These are phyloP conservation scores for Talaromyces pinophilus DNA, from an alignment of 2,329 filamentous ascomycete species.

Conservation along the genomic window DNA sequence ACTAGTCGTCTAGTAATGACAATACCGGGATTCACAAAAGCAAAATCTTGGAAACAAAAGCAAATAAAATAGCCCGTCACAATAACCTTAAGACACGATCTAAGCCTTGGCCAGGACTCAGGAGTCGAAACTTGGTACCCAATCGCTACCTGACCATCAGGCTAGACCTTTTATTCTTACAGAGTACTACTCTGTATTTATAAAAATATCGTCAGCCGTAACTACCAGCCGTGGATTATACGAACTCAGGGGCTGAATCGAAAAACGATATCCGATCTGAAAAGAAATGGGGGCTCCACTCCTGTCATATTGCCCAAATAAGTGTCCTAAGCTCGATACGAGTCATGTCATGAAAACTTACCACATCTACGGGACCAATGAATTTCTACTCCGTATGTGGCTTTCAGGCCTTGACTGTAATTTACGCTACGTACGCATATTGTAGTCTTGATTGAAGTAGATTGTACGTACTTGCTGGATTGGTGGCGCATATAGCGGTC, in stretches of 20 bases:
- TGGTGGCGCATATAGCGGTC: background rate
- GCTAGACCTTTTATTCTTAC: background rate
- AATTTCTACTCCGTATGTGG: too few species aligned
- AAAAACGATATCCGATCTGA: background rate
- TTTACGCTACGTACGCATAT: background rate
- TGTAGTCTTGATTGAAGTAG: background rate
- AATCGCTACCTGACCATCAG: background rate
- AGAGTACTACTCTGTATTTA: background rate
- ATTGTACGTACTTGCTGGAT: background rate
- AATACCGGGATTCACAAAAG: background rate
- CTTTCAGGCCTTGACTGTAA: background rate
- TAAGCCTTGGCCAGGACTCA: background rate
- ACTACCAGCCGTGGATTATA: background rate
- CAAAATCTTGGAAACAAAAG: background rate
- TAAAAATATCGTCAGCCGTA: background rate
- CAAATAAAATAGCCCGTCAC: background rate
- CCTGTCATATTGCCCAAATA: conserved; percentile 12
- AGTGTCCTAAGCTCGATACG: background rate
- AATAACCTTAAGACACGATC: background rate
- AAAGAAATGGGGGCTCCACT: background rate
- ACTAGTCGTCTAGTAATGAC: background rate
- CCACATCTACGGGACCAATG: background rate
- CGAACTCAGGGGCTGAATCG: background rate
- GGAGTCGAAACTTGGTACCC: background rate
- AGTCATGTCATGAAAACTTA: background rate